Conservation (phyloP, 495 filamentous ascomycete species). For the Tuber brumale region DNA sequence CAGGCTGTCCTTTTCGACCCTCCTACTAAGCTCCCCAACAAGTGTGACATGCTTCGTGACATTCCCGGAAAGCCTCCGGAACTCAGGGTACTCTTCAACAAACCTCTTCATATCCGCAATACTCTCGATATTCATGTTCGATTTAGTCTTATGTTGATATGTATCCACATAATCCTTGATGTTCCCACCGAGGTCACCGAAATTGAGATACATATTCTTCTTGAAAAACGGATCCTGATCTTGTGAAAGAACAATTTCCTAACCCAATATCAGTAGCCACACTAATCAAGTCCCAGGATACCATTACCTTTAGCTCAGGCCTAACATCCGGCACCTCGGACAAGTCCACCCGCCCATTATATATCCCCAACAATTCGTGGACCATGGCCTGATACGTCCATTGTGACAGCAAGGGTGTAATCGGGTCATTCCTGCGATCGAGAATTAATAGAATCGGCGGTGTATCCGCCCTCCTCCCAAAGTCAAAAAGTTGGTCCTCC, state of each 20-base stretch:
- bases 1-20: constrained; percentile 74
- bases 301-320: constrained; percentile 63
- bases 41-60: constrained; percentile 97
- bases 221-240: constrained; percentile 99
- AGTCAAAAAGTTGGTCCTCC: constrained; percentile 96
- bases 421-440: constrained; percentile 88
- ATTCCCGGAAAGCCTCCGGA: constrained; percentile 91
- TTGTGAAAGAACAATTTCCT: constrained; percentile 89
- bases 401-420: constrained; percentile 91
- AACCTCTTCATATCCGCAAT: constrained; percentile 99
- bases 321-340: constrained; percentile 80
- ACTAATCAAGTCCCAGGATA: not conserved
- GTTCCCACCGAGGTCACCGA: constrained; percentile 92
- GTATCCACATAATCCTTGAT: constrained; percentile 99
- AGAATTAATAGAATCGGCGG: constrained; percentile 85
- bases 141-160: constrained; percentile 91
- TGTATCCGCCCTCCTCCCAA: constrained; percentile 80
- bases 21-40: constrained; percentile 82
- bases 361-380: constrained; percentile 86
- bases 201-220: constrained; percentile 99
- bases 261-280: constrained; percentile 12
- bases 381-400: constrained; percentile 99
- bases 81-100: constrained; percentile 97
- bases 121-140: constrained; percentile 87
- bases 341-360: constrained; percentile 85